Percentiles rank a stretch among this genome's conserved stretches.
phyloP scores from a whole-genome alignment of 768 basidiomycete genomes.

The Amanita brunnescens region DNA sequence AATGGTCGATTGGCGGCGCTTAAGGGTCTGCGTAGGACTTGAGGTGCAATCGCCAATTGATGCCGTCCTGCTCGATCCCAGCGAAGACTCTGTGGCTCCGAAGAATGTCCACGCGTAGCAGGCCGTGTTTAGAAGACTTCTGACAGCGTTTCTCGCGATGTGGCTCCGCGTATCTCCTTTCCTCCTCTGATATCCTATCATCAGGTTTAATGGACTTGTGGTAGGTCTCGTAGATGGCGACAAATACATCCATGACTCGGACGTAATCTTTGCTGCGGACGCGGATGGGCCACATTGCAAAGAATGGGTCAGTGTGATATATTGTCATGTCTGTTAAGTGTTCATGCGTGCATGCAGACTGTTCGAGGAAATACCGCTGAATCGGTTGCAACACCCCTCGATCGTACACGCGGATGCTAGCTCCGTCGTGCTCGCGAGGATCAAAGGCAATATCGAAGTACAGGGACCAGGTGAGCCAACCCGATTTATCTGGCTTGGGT shows the following conservation, averaged over 20 bases:
- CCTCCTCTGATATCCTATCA: conserved; percentile 24
- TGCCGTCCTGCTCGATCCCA: conserved; percentile 6
- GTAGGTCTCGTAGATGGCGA: conserved; percentile 45
- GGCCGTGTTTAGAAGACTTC: conserved; percentile 2
- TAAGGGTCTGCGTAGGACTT: background rate
- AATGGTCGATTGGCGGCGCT: background rate
- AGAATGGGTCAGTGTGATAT: conserved; percentile 23
- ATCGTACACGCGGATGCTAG: conserved; percentile 16
- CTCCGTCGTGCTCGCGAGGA: conserved; percentile 22
- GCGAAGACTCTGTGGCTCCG: conserved; percentile 7
- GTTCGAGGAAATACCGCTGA: conserved; percentile 17
- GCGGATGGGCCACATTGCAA: conserved; percentile 30
- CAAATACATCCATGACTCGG: conserved; percentile 49
- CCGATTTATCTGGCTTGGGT: conserved; percentile 22
- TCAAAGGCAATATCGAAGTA: conserved; percentile 46
- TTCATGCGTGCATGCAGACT: conserved; percentile 34
- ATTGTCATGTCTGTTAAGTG: conserved; percentile 42
- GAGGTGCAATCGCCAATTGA: background rate
- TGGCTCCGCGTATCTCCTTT: conserved; percentile 15
- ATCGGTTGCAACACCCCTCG: conserved; percentile 13
- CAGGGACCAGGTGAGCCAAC: conserved; percentile 14
- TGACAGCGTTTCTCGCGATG: conserved; percentile 19
- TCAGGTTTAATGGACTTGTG: conserved; percentile 19
- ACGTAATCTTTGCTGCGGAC: conserved; percentile 36
- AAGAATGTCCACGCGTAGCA: conserved; percentile 6